Evolutionary conservation across 164 flowering plant species (phyloP).

Genomic region (Vitis rotundifolia): DNA sequence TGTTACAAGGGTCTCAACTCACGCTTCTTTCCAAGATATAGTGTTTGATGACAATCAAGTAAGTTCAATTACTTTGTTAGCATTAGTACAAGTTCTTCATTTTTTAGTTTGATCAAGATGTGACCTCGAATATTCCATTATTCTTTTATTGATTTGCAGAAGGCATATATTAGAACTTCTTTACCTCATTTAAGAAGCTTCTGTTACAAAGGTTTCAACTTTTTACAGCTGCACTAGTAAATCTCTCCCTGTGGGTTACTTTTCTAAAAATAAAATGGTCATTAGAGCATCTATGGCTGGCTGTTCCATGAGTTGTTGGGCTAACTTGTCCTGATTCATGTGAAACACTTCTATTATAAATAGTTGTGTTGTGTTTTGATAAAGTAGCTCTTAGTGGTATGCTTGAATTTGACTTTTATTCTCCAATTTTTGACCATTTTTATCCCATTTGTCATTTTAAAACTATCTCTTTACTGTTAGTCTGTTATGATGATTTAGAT

Average conservation of each 20-base stretch:
- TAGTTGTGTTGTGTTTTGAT: no score
- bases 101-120: background rate
- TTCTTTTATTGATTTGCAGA: background rate
- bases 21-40: slow-evolving; percentile 65
- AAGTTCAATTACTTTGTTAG: slow-evolving; percentile 14
- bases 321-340: background rate
- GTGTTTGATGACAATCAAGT: slow-evolving; percentile 81
- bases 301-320: background rate
- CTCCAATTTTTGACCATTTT: background rate
- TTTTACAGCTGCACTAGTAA: no score
- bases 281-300: background rate
- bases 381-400: no score
- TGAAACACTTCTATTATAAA: no score
- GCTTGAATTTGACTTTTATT: no score
- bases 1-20: slow-evolving; percentile 47
- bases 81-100: background rate
- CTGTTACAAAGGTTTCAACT: no score
- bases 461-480: background rate
- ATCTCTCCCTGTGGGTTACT: no score
- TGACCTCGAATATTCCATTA: background rate
- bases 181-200: slow-evolving; percentile 1
- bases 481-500: background rate
- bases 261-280: no score
- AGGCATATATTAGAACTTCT: background rate
- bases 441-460: background rate